Evolutionary conservation across 176 grass and related monocot genomes (phyloP), one percentile per base, ranked within the genome.

Genomic region (Avena insularis): DNA sequence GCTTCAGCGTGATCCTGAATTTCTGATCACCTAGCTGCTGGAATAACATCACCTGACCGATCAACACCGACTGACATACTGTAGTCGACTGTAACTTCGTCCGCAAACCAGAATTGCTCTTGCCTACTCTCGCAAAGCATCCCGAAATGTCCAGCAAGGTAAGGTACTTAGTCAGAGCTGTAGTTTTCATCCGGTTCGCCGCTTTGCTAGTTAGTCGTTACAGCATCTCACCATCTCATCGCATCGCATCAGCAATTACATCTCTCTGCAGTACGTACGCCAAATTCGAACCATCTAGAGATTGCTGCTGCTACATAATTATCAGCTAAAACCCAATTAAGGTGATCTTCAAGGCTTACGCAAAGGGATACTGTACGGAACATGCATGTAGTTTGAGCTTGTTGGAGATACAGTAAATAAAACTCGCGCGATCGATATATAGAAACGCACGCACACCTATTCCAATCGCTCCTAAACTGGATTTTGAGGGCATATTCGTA

Each of bases 401-500:
- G 43, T 66, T 72, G 64, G 75, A 45, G 29, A 51, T 10, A 23
- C 23, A 23, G 23, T 23, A 29, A 29, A 29, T 29, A 29, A 31
- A 72, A 61, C 19, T 46, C 29, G 8, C 21, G 4, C 5, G 20
- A 74, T 25, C 21, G 46, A 75, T 51, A 9, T 33, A 15, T 9
- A 17, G 72, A 43, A 43, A 43, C 6, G 40, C 40, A 43, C 5
- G 25, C 9, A 36, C 4, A 8, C 38, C 75, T 75, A 1, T 48
- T 82, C 70, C 6, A 50, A 77, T 77, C 60, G 50, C 20, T 12
- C 1, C 83, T 61, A 77, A 17, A 40, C 43, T 82, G 88, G 71
- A 82, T 77, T 49, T 70, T 4, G 15, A 14, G 50, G 59, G 83
- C 78, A 90, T 90, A 86, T 86, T 78, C 78, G 16, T 25, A 48